Base-by-base conservation (phyloP, 495 filamentous ascomycete genomes). In the Chaetomidium leptoderma region DNA sequence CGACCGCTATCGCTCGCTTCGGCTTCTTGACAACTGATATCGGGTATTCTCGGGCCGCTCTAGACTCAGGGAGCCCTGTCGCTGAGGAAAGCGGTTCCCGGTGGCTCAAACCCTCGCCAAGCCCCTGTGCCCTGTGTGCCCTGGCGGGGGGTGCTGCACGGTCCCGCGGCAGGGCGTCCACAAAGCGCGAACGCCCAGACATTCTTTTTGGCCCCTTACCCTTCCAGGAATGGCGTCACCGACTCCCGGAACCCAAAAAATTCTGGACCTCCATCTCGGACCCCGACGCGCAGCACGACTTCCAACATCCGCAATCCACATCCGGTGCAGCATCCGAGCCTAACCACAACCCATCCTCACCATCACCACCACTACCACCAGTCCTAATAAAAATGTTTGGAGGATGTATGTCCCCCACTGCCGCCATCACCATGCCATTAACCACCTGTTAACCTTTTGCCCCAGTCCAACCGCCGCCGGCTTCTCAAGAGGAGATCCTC, bases 401-500 rank as follows among this genome's bases (percentile, higher is more conserved):
- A 48, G 74, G 73, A 69, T 74, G 76, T 76, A 64, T 61, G 74
- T 54, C 1, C 3, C 24, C 1, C 14, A 14, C 5, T 21, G 14
- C 21, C 30, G 2, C 30, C 19, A 27, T 35, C 14, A 16, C 4
- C 17, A 21, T 24, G 19, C 21, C 7, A 3, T 23, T 33, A 43
- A 50, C 55, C 4, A n/a, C n/a, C n/a, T n/a, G n/a, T 14, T n/a
- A 23, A 33, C 43, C 27, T 43, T n/a, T 44, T 36, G 8, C 16
- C 30, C 29, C 33, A 65, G 74, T 77, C 58, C 74, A 74, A 62
- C 77, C 82, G 59, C 81, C 82, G 53, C 75, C 73, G 57, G 66
- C 69, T 43, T 74, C 73, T 33, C 59, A 71, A 24, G 82, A 78
- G 55, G 82, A 86, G 73, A 63, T 85, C 59, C 74, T 68, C 75